A percentile compares a stretch with the other conserved stretches of the same genome.
phyloP scores from a whole-genome alignment of 129 eudicot species.

The Flaveria brownii region DNA sequence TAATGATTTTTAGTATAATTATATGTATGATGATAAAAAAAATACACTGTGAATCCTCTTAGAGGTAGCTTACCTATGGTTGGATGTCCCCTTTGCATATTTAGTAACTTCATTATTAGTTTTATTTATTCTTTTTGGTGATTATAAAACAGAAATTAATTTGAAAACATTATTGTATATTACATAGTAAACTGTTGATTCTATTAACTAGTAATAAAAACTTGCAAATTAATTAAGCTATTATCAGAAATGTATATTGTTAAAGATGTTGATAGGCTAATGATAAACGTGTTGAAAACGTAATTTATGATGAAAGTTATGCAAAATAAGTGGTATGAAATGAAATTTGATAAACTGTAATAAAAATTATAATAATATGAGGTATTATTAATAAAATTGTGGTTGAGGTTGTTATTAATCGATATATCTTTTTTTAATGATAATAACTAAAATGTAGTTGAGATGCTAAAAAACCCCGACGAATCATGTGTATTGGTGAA shows the following conservation, averaged over 20 bases:
- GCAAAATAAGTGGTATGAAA: not conserved
- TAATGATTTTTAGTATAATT: too few relatives aligned
- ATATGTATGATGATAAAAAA: too few relatives aligned
- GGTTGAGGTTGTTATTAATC: too few relatives aligned
- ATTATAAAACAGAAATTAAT: too few relatives aligned
- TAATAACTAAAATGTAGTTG: conserved; percentile 26
- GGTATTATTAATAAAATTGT: too few relatives aligned
- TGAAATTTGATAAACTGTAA: too few relatives aligned
- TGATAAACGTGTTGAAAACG: too few relatives aligned
- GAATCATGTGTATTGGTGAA: conserved; percentile 29
- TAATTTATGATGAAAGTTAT: not conserved
- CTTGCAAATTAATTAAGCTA: not conserved
- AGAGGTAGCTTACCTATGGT: too few relatives aligned
- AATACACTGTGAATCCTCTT: too few relatives aligned
- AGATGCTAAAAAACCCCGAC: conserved; percentile 21
- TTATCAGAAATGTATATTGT: not conserved
- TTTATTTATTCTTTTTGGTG: too few relatives aligned
- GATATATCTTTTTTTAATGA: not conserved
- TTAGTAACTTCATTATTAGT: not conserved
- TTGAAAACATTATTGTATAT: not conserved
- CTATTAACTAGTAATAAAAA: not conserved
- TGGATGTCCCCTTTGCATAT: too few relatives aligned
- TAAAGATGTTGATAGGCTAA: too few relatives aligned
- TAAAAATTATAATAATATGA: not conserved
- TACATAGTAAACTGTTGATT: not conserved